Conservation (phyloP, 1,139 yeast genomes). For the Candida sp. region DNA sequence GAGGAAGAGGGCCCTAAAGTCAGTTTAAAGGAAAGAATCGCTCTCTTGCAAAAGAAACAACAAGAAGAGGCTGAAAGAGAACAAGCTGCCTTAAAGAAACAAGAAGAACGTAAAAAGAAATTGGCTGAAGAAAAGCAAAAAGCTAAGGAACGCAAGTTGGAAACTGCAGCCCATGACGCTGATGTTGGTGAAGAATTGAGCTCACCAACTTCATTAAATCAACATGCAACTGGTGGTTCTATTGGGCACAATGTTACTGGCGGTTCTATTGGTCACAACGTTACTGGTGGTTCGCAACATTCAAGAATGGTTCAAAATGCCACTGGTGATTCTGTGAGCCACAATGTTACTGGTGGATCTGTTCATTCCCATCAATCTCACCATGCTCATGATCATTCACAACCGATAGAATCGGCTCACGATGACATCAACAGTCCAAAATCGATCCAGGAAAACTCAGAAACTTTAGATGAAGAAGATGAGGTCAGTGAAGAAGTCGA, state of each 20-base stretch:
- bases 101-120: slow-evolving; percentile 52
- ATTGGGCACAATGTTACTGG: slow-evolving; percentile 2
- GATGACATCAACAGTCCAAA: background rate
- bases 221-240: slow-evolving; percentile 3
- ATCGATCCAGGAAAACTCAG: background rate
- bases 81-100: slow-evolving; percentile 56
- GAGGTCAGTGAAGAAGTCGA: slow-evolving; percentile 7
- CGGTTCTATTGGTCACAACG: background rate
- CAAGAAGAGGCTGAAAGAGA: slow-evolving; percentile 76
- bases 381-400: background rate
- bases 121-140: slow-evolving; percentile 32
- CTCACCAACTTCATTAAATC: slow-evolving; percentile 1
- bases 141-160: slow-evolving; percentile 12
- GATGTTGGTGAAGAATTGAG: slow-evolving; percentile 4
- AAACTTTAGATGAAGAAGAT: slow-evolving; percentile 1
- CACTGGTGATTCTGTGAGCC: background rate
- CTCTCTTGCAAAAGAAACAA: slow-evolving; percentile 77
- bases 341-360: slow-evolving; percentile 6
- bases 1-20: slow-evolving; percentile 65
- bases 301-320: slow-evolving; percentile 2
- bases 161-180: slow-evolving; percentile 7
- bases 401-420: background rate
- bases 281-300: background rate
- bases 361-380: background rate
- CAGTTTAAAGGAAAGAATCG: slow-evolving; percentile 85